Percentiles rank a stretch among this genome's conserved stretches.
These are phyloP conservation scores for Botrytis medusae DNA, from an alignment of 2,329 filamentous ascomycete genomes.

Conservation along the genomic window DNA sequence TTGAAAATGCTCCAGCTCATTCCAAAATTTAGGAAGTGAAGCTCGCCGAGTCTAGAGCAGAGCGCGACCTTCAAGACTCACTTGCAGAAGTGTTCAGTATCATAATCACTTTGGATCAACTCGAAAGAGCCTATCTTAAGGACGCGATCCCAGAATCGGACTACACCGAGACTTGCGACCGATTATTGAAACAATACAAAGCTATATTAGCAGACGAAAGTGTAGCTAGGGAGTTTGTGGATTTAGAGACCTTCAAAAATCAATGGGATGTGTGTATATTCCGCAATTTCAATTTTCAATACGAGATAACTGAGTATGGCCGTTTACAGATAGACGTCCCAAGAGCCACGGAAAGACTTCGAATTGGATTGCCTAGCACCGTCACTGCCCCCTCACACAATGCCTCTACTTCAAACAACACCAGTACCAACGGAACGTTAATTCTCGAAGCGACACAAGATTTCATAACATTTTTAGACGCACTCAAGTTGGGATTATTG, in stretches of 20 bases:
- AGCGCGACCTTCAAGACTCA: conserved; percentile 92
- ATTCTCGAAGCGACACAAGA: conserved; percentile 93
- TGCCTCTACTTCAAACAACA: conserved; percentile 43
- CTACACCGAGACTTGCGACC: conserved; percentile 94
- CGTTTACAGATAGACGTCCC: conserved; percentile 79
- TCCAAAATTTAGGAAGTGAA: conserved; percentile 73
- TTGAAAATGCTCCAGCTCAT: not conserved
- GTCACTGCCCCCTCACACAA: conserved; percentile 53
- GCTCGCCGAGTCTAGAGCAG: conserved; percentile 78
- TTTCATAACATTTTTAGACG: conserved; percentile 97
- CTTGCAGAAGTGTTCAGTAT: conserved; percentile 98
- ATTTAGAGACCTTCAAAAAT: conserved; percentile 85
- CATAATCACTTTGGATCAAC: conserved; percentile 88
- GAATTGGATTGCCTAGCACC: conserved; percentile 89
- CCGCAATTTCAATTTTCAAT: not conserved
- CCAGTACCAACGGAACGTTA: conserved; percentile 53
- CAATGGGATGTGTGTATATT: conserved; percentile 76
- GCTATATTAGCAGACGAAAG: conserved; percentile 87
- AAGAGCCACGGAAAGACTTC: conserved; percentile 86
- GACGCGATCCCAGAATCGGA: conserved; percentile 89
- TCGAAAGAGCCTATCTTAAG: conserved; percentile 95
- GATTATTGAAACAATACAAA: conserved; percentile 94
- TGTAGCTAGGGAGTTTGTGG: conserved; percentile 84
- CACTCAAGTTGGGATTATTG: conserved; percentile 84
- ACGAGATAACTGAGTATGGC: not conserved